Evolutionary conservation across 2,329 filamentous ascomycete species (phyloP).

Genomic region (Botrytis galanthina): DNA sequence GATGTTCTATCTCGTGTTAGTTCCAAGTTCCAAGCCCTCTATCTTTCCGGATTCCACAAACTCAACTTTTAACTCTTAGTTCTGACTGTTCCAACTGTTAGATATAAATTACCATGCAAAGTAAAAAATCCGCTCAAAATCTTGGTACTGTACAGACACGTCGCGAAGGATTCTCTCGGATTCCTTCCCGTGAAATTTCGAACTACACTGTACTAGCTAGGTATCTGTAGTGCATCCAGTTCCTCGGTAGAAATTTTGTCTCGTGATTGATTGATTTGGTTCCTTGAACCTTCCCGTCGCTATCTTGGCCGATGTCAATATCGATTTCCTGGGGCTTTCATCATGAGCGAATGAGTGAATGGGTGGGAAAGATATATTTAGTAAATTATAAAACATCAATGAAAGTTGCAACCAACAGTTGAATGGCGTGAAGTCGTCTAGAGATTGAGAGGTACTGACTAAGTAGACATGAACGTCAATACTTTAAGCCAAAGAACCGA

Average conservation of each 20-base stretch:
- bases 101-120: neutral
- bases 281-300: neutral
- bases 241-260: neutral
- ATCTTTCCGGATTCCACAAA: neutral
- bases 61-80: neutral
- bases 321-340: neutral
- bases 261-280: neutral
- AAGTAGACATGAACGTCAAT: neutral
- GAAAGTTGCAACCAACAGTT: neutral
- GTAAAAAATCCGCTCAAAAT: neutral
- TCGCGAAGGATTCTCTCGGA: slow-evolving; percentile 3
- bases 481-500: neutral
- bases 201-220: neutral
- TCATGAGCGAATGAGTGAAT: neutral
- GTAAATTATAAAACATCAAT: neutral
- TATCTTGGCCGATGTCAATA: neutral
- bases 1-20: neutral
- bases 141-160: neutral
- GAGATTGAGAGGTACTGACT: neutral
- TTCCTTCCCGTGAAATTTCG: neutral
- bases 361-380: neutral
- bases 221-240: slow-evolving; percentile 4
- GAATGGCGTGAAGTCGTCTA: neutral
- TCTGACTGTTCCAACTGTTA: neutral
- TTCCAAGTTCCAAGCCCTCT: neutral